Evolutionary conservation across 2,329 filamentous ascomycete genomes (phyloP).

Genomic region (Aureobasidium uvarum): DNA sequence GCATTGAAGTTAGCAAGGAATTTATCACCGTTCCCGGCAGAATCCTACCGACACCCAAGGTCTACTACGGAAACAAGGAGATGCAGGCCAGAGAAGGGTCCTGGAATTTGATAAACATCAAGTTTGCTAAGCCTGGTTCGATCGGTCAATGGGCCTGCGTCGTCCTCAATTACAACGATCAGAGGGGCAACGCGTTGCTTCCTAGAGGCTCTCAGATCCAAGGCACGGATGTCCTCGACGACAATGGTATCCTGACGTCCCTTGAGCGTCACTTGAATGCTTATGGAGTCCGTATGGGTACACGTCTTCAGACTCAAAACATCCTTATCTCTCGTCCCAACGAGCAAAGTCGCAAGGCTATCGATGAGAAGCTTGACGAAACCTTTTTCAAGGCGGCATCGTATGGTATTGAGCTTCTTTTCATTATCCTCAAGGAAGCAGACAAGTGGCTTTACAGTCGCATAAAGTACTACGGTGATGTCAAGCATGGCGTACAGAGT

Average conservation of each 20-base stretch:
- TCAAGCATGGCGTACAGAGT: slow-evolving; percentile 65
- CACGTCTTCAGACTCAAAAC: slow-evolving; percentile 22
- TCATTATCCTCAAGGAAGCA: slow-evolving; percentile 59
- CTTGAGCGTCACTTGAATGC: slow-evolving; percentile 30
- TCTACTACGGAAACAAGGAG: slow-evolving; percentile 56
- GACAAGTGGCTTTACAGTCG: slow-evolving; percentile 59
- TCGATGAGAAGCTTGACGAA: slow-evolving; percentile 32
- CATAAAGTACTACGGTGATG: slow-evolving; percentile 68
- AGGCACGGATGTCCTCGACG: slow-evolving; percentile 28
- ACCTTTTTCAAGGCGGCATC: slow-evolving; percentile 31
- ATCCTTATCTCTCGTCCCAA: slow-evolving; percentile 29
- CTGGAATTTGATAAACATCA: slow-evolving; percentile 44
- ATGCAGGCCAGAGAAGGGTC: slow-evolving; percentile 31
- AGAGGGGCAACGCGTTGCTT: slow-evolving; percentile 25
- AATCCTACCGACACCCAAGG: slow-evolving; percentile 59
- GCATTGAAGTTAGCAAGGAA: slow-evolving; percentile 58
- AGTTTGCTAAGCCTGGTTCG: slow-evolving; percentile 54
- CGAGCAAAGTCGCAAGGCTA: slow-evolving; percentile 31
- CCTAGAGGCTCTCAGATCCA: slow-evolving; percentile 30
- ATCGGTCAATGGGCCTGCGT: slow-evolving; percentile 56
- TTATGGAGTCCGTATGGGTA: slow-evolving; percentile 36
- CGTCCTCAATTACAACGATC: slow-evolving; percentile 9
- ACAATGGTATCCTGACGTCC: slow-evolving; percentile 28
- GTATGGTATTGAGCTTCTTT: slow-evolving; percentile 49
- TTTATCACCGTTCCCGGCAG: slow-evolving; percentile 73